Base-by-base conservation (phyloP, 768 basidiomycete species). In the Lyophyllum atratum region DNA sequence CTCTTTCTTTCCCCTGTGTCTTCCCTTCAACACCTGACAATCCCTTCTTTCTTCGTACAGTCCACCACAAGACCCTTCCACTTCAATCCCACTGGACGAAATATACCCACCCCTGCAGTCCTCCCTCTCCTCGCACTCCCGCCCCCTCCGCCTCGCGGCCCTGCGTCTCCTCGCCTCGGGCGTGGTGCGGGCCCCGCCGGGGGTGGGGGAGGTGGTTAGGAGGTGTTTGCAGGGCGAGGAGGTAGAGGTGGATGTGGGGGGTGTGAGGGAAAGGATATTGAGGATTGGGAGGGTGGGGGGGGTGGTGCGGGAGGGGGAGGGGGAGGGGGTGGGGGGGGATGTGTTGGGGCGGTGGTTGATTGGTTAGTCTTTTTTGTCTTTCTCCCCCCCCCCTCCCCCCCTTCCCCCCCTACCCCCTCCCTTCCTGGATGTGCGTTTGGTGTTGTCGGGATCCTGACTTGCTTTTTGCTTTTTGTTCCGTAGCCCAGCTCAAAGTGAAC, bases 401-500 rank as follows among this genome's bases (percentile, higher is more conserved):
- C n/a, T n/a, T n/a, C n/a, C n/a, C n/a, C n/a, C n/a, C n/a, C n/a
- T n/a, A n/a, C n/a, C n/a, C n/a, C n/a, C n/a, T n/a, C n/a, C n/a
- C n/a, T n/a, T n/a, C n/a, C n/a, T n/a, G 29, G 11, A 31, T 31
- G 29, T 6, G 6, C 11, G 29, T 11, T 31, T 5, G 29, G 5
- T 31, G 29, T 5, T 31, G 29, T 58, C 14, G 7, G 15, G 10
- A 2, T 31, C 22, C 22, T 33, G 21, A 42, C 45, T 40, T 25
- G 37, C 10, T 43, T 26, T 47, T 15, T 45, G 21, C 14, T 31
- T 33, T 48, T 2, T 24, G 12, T 19, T 54, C 24, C 64, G n/a
- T 19, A 89, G 92, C 90, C 6, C 95, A 97, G 68, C 78, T 98
- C 51, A 98, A 98, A 74, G 90, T 98, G 58, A 96, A 95, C 68